phyloP scores from a whole-genome alignment of 2,329 filamentous ascomycete species.

The Penicillium sp. region DNA sequence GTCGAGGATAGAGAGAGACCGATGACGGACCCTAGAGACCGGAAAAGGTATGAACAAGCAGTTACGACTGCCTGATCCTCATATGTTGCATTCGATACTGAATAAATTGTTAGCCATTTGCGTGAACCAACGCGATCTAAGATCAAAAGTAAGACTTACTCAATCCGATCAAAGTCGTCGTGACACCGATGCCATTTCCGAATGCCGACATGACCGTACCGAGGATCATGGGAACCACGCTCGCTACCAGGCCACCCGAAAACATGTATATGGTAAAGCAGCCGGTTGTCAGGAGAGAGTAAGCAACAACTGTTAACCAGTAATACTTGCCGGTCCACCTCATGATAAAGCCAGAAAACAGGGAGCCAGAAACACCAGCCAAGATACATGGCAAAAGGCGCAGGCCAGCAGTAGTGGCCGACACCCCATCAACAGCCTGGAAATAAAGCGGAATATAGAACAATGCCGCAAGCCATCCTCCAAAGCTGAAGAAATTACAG shows the following conservation, averaged over 20 bases:
- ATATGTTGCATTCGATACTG: conserved; percentile 69
- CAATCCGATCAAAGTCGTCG: conserved; percentile 72
- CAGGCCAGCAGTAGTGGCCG: conserved; percentile 68
- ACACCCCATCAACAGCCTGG: conserved; percentile 71
- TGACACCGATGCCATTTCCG: conserved; percentile 67
- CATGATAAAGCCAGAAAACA: conserved; percentile 71
- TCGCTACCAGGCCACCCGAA: conserved; percentile 60
- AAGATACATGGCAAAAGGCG: conserved; percentile 71
- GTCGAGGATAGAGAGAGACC: conserved; percentile 74
- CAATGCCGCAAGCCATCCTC: conserved; percentile 63
- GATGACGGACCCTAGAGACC: conserved; percentile 70
- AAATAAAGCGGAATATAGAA: conserved; percentile 82
- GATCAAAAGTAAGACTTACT: conserved; percentile 47
- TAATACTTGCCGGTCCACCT: conserved; percentile 74
- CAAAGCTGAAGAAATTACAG: conserved; percentile 74
- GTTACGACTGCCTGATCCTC: conserved; percentile 76
- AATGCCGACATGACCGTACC: conserved; percentile 63
- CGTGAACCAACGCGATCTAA: neutral
- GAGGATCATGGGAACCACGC: conserved; percentile 59
- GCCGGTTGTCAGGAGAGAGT: conserved; percentile 61
- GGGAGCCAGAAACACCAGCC: conserved; percentile 66
- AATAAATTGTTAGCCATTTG: conserved; percentile 16
- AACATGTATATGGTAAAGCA: conserved; percentile 63
- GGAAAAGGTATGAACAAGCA: conserved; percentile 81
- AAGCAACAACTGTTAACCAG: conserved; percentile 67